Base-by-base conservation (phyloP, 2,329 filamentous ascomycete genomes). In the Beauveria asiatica region DNA sequence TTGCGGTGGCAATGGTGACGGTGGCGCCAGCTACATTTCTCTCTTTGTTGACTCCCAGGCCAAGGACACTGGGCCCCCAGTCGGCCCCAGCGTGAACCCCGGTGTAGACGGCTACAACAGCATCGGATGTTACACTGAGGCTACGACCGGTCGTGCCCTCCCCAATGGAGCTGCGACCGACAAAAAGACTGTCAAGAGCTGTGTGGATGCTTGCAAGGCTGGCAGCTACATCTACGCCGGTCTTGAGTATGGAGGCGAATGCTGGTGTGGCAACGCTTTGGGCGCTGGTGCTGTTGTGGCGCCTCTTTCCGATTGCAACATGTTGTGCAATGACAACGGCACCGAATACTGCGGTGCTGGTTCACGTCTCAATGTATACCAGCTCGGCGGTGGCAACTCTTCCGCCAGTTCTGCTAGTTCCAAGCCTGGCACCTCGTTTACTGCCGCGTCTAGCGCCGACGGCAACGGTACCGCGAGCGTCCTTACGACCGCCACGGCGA, bases 1-100 rank as follows among this genome's bases (percentile, higher is more conserved):
- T 17, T 85, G 82, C 49, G 82, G 82, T 53, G 82, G 82, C 2
- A 77, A 82, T 53, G 79, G 74, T 0, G 67, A 65, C 17, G 67
- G 65, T 9, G 71, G 70, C 8, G 72, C 73, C 37, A 61, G 73
- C 7, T 80, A 75, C 68, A 74, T 84, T 58, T 83, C 76, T 46
- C 64, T 83, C 1, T 83, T 80, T 57, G 76, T 75, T 4, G 73
- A 76, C 57, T 64, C 68, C 21, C 48, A 30, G 1, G 61, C 64
- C 8, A 51, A 48, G n/a, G 64, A 61, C 1, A 65, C 67, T 1
- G 54, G 65, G 1, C 65, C 65, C 1, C 55, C 64, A 1, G 16
- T 62, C 2, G 67, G 60, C 1, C 71, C 73, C 0, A 62, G 65
- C 8, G 70, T 74, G 3, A 78, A 78, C 62, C 73, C 74, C 0